Evolutionary conservation across 1,284 basidiomycete species (phyloP), one percentile per base, ranked within the genome.

Genomic region (Hemileia vastatrix): DNA sequence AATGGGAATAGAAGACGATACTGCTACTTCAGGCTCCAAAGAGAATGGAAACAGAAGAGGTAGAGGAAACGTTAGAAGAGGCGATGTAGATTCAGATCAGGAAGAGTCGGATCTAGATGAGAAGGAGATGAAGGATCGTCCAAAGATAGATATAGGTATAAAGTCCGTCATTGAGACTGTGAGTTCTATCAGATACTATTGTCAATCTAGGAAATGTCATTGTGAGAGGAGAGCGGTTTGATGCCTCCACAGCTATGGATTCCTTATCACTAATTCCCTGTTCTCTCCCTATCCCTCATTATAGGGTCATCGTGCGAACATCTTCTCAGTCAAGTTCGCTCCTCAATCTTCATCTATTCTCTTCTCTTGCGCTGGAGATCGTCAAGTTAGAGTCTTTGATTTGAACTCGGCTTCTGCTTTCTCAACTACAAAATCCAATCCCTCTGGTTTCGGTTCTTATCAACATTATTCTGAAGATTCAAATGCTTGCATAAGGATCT

Each of bases 291-390:
- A 40, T 40, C 15, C 36, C 15, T 11, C 36, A 11, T 40, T 15
- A 11, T 15, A 67, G n/a, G n/a, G n/a, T 1, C 92, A 96, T 77
- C 80, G 79, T 27, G 83, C 82, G 15, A 95, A 95, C 73, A 91
- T 96, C 64, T 96, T 96, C 79, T 86, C 84, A 63, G 84, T 84
- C 1, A 84, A 88, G 58, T 87, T 88, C 81, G 79, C 94, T 1
- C 90, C 90, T 0, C 79, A 83, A 47, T 32, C 67, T 32, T 56
- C 68, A 24, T 56, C 67, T 52, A 62, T 69, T 85, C 85, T 18
- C 80, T 82, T 43, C 79, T 83, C 85, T 33, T 87, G 85, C 32
- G 86, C 90, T n/a, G 84, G 85, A 6, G 89, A 93, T 74, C 77
- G 77, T 8, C 83, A 90, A 74, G 83, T 94, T 40, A 82, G 90